Conservation (phyloP, 2,329 filamentous ascomycete genomes). For the Colletotrichum noveboracense region DNA sequence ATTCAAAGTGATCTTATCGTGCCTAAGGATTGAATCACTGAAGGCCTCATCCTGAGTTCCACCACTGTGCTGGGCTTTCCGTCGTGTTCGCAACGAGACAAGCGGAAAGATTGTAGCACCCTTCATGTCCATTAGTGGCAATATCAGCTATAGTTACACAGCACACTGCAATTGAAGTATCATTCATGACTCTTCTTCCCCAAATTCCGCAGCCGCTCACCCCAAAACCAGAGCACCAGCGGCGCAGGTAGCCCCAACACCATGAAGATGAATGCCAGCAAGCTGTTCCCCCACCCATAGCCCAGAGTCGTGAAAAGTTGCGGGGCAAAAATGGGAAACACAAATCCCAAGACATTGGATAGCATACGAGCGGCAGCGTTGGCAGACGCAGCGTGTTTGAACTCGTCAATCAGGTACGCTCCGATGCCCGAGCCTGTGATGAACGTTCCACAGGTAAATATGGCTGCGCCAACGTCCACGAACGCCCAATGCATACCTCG, state of each 20-base stretch:
- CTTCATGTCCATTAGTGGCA: not conserved
- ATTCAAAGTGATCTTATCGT: not conserved
- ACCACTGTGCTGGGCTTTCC: not conserved
- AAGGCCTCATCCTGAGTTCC: not conserved
- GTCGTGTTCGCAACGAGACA: not conserved
- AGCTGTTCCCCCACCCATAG: constrained; percentile 51
- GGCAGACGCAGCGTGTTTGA: constrained; percentile 37
- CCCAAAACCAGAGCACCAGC: not conserved
- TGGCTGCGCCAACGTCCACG: constrained; percentile 59
- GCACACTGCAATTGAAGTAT: no score
- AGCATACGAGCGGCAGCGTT: constrained; percentile 59
- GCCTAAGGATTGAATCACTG: not conserved
- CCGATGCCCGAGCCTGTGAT: constrained; percentile 57
- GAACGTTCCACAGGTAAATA: constrained; percentile 60
- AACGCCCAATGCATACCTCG: constrained; percentile 58
- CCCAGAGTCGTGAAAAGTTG: constrained; percentile 35
- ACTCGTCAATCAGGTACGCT: constrained; percentile 62
- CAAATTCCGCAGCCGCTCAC: not conserved
- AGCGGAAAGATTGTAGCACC: not conserved
- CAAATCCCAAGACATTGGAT: constrained; percentile 57
- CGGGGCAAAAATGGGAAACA: constrained; percentile 60
- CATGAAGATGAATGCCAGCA: constrained; percentile 43
- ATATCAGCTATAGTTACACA: not conserved
- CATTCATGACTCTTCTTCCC: not conserved
- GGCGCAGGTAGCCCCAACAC: not conserved